Evolutionary conservation across 169 alveolate genomes (phyloP), one percentile per base, ranked within the genome.

Genomic region (Plasmodium ovale): DNA sequence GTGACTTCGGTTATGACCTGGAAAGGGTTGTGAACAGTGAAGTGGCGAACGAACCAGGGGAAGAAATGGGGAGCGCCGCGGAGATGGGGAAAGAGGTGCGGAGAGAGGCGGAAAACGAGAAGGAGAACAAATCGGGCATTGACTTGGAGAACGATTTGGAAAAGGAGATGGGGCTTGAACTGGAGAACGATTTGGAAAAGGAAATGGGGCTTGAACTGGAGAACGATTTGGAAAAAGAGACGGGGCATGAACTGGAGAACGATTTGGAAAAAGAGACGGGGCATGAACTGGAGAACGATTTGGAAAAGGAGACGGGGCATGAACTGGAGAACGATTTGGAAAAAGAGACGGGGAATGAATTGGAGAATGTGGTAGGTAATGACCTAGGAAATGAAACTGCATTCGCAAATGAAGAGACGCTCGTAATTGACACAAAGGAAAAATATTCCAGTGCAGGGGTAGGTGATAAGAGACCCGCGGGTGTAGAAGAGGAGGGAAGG

Each of bases 381-480:
- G 88, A 74, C 14, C 16, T 60, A 21, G 39, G 42, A 47, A 44
- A 10, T 42, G 73, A 74, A n/a, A n/a, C n/a, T 10, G 29, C 12
- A 2, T 47, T 4, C 16, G 19, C 29, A 23, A 29, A 67, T 37
- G 44, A 42, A 19, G 31, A 54, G 21, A n/a, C 23, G 65, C 12
- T n/a, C 21, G 23, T 16, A 16, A 54, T 16, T 54, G 21, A 54
- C 23, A 54, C 65, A 54, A 54, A 54, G 7, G 16, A n/a, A n/a
- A n/a, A n/a, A n/a, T n/a, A n/a, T n/a, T n/a, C n/a, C n/a, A n/a
- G n/a, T n/a, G n/a, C n/a, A n/a, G n/a, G n/a, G n/a, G n/a, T n/a
- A n/a, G n/a, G n/a, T n/a, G n/a, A n/a, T n/a, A n/a, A n/a, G n/a
- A n/a, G n/a, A n/a, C n/a, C n/a, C n/a, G n/a, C n/a, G n/a, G n/a